These are phyloP conservation scores for Phytophthora ohioensis DNA, from an alignment of 352 stramenopile species.

Conservation along the genomic window DNA sequence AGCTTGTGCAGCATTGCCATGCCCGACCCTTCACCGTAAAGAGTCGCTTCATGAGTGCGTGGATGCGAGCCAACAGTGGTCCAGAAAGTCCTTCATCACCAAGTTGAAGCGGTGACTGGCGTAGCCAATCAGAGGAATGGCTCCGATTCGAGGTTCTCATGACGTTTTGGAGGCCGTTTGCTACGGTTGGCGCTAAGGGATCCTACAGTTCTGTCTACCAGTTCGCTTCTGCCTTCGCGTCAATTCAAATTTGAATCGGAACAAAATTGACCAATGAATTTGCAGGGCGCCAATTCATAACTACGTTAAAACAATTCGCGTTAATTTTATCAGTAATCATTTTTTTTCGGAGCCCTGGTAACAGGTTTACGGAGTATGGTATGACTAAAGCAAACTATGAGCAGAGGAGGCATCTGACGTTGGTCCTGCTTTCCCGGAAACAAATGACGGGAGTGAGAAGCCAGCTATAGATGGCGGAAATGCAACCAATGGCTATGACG, in stretches of 20 bases:
- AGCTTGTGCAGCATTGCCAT: constrained; percentile 4
- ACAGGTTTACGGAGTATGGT: no score
- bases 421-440: background rate
- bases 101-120: constrained; percentile 26
- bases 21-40: constrained; percentile 10
- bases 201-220: background rate
- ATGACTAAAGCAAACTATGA: no score
- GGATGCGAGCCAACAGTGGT: constrained; percentile 4
- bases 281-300: background rate
- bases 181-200: background rate
- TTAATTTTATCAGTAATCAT: background rate
- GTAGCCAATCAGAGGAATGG: constrained; percentile 22
- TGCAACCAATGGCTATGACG: background rate
- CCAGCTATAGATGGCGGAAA: background rate
- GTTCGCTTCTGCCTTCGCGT: no score
- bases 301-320: background rate
- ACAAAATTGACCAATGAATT: background rate
- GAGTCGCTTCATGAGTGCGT: constrained; percentile 8
- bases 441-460: background rate
- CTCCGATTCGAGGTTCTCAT: background rate
- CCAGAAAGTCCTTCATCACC: constrained; percentile 21
- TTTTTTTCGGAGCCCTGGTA: no score
- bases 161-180: background rate
- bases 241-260: background rate
- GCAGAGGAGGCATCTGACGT: no score